Percentiles rank a stretch among this genome's conserved stretches.
Conservation (phyloP, 1,139 yeast species). For the Kurtzmaniella quercitrusa region DNA sequence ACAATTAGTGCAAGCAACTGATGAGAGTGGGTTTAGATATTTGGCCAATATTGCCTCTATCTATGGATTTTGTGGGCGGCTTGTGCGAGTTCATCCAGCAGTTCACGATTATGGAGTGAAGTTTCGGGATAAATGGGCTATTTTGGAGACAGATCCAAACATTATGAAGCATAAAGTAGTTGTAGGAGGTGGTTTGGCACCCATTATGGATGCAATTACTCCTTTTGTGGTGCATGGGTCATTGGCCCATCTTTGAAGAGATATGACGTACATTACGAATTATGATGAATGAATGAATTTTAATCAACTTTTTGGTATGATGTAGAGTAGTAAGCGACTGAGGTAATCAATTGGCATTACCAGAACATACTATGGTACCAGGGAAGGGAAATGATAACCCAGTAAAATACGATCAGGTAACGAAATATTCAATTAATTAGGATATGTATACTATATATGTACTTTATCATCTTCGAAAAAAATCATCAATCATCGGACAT, state of each 20-base stretch:
- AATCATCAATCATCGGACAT: too few species aligned
- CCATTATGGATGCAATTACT: neutral
- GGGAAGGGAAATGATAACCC: too few species aligned
- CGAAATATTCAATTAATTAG: too few species aligned
- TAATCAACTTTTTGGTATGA: too few species aligned
- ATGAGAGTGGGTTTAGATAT: conserved; percentile 78
- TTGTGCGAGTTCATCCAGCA: neutral
- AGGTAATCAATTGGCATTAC: too few species aligned
- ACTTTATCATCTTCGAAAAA: too few species aligned
- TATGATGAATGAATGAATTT: too few species aligned
- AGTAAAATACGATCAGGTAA: too few species aligned
- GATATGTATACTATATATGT: too few species aligned
- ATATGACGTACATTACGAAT: neutral
- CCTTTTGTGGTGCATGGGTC: neutral
- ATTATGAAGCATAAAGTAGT: neutral
- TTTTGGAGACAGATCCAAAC: neutral
- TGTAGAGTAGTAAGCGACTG: too few species aligned
- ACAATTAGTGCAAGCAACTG: conserved; percentile 79
- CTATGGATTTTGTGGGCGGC: neutral
- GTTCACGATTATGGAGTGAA: neutral
- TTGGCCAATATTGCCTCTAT: conserved; percentile 1
- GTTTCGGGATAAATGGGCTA: neutral
- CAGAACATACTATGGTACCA: too few species aligned
- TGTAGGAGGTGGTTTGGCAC: neutral
- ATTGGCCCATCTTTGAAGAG: neutral